Evolutionary conservation across 2,329 filamentous ascomycete species (phyloP).

Genomic region (Trichoderma brevicompactum): DNA sequence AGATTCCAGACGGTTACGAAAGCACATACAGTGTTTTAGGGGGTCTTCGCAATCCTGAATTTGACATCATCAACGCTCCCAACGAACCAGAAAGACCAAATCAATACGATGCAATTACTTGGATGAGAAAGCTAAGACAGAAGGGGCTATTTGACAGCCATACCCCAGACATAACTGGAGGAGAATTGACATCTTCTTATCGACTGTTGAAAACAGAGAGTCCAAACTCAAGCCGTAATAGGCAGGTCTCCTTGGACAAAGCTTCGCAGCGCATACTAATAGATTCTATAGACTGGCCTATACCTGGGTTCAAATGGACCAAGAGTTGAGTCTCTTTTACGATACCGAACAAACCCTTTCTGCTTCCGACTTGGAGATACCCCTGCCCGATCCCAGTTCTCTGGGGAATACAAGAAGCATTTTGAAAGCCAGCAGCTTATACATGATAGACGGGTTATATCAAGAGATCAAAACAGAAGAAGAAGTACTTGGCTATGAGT

Average conservation of each 20-base stretch:
- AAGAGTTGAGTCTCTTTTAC: constrained; percentile 70
- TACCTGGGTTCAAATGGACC: constrained; percentile 75
- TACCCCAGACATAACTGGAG: neutral
- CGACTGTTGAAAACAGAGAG: neutral
- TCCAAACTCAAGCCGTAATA: neutral
- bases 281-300: constrained; percentile 63
- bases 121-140: constrained; percentile 6
- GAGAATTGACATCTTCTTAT: neutral
- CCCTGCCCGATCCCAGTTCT: constrained; percentile 64
- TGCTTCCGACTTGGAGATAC: constrained; percentile 66
- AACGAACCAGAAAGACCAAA: neutral
- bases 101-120: neutral
- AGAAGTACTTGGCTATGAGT: neutral
- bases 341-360: constrained; percentile 66
- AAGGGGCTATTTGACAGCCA: constrained; percentile 12
- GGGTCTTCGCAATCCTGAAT: neutral
- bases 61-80: neutral
- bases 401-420: constrained; percentile 54
- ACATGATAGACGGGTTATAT: neutral
- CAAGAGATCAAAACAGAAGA: neutral
- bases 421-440: neutral
- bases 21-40: neutral
- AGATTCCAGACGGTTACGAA: neutral
- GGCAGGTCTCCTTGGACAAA: neutral
- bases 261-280: neutral